Evolutionary conservation across 2,329 filamentous ascomycete genomes (phyloP), one percentile per base, ranked within the genome.

Genomic region (Clonostachys solani): DNA sequence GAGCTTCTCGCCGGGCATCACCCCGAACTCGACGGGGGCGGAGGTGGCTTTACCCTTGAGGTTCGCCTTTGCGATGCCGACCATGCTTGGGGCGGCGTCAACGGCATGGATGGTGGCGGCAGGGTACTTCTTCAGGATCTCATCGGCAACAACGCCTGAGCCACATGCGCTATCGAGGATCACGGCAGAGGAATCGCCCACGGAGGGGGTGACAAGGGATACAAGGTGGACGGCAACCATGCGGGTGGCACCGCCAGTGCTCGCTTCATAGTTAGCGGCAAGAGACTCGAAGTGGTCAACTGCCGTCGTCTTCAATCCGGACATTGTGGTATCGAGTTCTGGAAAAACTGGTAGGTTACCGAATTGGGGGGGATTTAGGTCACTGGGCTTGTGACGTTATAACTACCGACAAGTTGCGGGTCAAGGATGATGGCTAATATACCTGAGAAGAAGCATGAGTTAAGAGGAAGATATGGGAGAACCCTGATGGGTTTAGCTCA

Each of bases 111-210:
- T 46, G 2, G 9, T 12, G 41, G 19, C 18, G 6, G 18, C 41
- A 15, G 41, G 19, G n/a, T 15, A 12, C 9, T 42, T 12, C 13
- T 29, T n/a, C 12, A 57, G 23, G 18, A 58, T 49, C 40, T 55
- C 50, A 10, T 52, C 54, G 38, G 55, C 44, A 3, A 55, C 54
- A 36, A 60, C 50, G 13, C 43, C 56, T 3, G 58, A 53, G 34
- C 58, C 56, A 47, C 54, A 58, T 5, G 56, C 56, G 37, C 56
- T 61, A 46, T 61, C 58, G 5, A 61, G 53, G 17, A 61, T 45
- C 13, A 40, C 34, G 35, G 44, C 33, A 17, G 29, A 19, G 12
- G 42, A 4, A 19, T 12, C 19, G 33, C n/a, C 19, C 34, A n/a
- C 12, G 1, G 15, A 13, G 6, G 34, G n/a, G n/a, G 13, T 36